Base-by-base conservation (phyloP, 1,284 basidiomycete species). In the Cryptococcus floricola region DNA sequence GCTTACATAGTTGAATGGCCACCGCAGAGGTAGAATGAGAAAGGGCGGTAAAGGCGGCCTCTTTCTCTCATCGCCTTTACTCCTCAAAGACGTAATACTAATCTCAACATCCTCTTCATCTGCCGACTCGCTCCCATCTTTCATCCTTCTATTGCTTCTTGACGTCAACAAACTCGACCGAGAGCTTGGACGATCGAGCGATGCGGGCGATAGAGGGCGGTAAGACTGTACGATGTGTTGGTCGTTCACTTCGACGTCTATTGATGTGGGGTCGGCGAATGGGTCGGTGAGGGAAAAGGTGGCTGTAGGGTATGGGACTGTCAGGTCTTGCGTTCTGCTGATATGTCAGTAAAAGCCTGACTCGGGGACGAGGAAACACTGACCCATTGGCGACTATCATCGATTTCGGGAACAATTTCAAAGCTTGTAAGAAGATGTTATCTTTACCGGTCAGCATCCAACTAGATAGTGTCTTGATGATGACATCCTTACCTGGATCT, bases 331-430 rank as follows among this genome's bases (percentile, higher is more conserved):
- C 41, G 89, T 77, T 18, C 66, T 70, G 47, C 2, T 1, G 7
- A 37, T 8, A 16, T 25, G 23, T 46, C 18, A 42, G 46, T 37
- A 42, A 18, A 53, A 45, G n/a, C 4, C 2, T 3, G 49, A 44
- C 43, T 34, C 41, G 37, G 46, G 37, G 55, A 48, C 28, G 52
- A 18, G 14, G 13, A 46, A 34, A 27, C 27, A 31, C 84, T 61
- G 63, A 87, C 85, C 87, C 84, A 74, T 95, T 96, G 4, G 90
- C 93, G 60, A 91, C 91, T 59, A 97, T 83, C 53, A 84, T 80
- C 41, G 92, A 80, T 48, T 85, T 81, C 23, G 84, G 78, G 73
- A 97, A 97, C 19, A 78, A 75, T 0, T 80, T 60, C 31, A 97
- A 79, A 1, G 87, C 88, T 60, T 87, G 83, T 65, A 88, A 85